Conservation (phyloP, 257 asterid genomes). For the Ilex asprella region DNA sequence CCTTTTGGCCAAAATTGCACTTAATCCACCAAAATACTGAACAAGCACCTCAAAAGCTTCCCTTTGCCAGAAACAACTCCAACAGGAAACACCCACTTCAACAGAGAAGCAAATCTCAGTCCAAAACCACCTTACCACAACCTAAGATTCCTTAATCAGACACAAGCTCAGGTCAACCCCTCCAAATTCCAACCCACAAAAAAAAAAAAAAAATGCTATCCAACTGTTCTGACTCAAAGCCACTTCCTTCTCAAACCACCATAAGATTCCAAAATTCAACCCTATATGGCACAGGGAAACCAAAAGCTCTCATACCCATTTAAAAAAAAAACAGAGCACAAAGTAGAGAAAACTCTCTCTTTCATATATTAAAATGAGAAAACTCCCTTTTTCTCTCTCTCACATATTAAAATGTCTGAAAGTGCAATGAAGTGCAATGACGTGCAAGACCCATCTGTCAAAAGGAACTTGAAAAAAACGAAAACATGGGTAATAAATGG, state of each 20-base stretch:
- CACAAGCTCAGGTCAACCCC: constrained; percentile 68
- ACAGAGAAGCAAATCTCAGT: constrained; percentile 36
- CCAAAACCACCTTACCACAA: constrained; percentile 14
- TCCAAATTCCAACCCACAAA: constrained; percentile 17
- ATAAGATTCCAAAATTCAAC: constrained; percentile 64
- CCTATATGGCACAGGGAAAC: constrained; percentile 30
- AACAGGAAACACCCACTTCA: constrained; percentile 10
- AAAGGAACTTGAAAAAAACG: constrained; percentile 15
- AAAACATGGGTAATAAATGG: constrained; percentile 29
- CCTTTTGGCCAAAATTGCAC: constrained; percentile 13
- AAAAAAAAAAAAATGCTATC: constrained; percentile 10
- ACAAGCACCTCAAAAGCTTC: constrained; percentile 8
- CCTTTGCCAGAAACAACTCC: constrained; percentile 10
- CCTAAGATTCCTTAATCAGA: constrained; percentile 19
- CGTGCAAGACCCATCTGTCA: too few relatives aligned
- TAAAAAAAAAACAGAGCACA: constrained; percentile 10
- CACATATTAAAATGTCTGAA: constrained; percentile 7
- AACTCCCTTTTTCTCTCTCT: not conserved
- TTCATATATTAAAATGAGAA: not conserved
- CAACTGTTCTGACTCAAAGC: constrained; percentile 43
- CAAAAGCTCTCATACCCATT: constrained; percentile 16
- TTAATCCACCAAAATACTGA: constrained; percentile 15
- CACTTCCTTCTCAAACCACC: constrained; percentile 31
- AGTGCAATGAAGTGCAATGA: constrained; percentile 1
- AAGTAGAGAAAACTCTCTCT: not conserved